Base-by-base conservation (phyloP, 1,139 yeast species). In the Yamadazyma pseudoaaseri region DNA sequence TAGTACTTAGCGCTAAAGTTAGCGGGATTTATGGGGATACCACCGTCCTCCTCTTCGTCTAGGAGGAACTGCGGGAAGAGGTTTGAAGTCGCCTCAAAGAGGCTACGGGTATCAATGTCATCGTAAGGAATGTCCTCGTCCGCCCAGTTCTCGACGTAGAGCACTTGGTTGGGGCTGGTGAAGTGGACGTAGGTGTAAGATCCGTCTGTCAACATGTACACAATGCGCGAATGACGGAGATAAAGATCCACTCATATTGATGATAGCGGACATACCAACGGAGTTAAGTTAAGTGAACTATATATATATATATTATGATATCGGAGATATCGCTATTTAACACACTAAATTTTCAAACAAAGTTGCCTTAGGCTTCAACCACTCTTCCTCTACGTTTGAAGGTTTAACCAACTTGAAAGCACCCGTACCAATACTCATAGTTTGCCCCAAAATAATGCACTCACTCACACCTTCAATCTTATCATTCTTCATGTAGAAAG, bases 341-440 rank as follows among this genome's bases (percentile, higher is more conserved):
- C 10, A 18, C 37, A 31, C 25, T 5, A 33, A 16, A 36, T 65
- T 70, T 52, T 83, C 92, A 53, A 83, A 83, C 44, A 82, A 56
- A 1, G 85, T 68, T 20, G 77, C 76, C 48, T 74, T 81, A 16
- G 64, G 67, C 29, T 54, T 53, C 49, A 82, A 61, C 20, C 67
- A 72, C 37, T 60, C 61, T 26, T 62, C 60, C 17, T 64, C 69
- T 30, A 70, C 61, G 31, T 68, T 60, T 4, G 80, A 75, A 8
- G 33, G 33, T 45, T 81, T 79, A 9, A 84, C 86, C 53, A 92
- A 73, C 57, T 89, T 85, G 71, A 94, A 90, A 0, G 97, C 84
- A 43, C 98, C 98, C 3, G 99, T 94, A 56, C 99, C 99, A 47
- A 94, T 82, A 37, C 86, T 78, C 97, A 92, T 92, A 35, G 97